Base-by-base conservation (phyloP, 2,329 filamentous ascomycete genomes). In the Colletotrichum sansevieriae region DNA sequence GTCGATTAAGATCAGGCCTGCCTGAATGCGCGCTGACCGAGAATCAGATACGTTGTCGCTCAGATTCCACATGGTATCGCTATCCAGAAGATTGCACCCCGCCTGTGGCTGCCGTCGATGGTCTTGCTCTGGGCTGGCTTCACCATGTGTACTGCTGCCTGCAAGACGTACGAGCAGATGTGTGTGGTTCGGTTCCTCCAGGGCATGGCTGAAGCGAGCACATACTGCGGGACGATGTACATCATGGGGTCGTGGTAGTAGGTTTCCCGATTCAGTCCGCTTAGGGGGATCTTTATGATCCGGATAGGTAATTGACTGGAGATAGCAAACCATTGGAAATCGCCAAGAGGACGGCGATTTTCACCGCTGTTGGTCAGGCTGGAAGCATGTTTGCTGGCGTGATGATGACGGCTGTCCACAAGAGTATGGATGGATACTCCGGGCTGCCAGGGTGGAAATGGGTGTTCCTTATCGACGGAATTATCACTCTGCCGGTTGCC, bases 321-420 rank as follows among this genome's bases (percentile, higher is more conserved):
- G 46, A 15, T 44, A 72, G 71, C 13, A 89, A 83, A 2, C 82
- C 82, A 8, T 79, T 81, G 11, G 89, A 91, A 69, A 82, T 91
- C 0, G 88, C 87, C 1, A 91, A 91, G 73, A 83, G 89, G 2
- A 87, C 83, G 5, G 88, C 87, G 43, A 86, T 91, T 59, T 91
- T 91, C 72, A 89, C 87, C 1, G 82, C 86, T 0, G 87, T 86
- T 12, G 88, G 87, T 1, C 80, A 89, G 2, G 85, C 85, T 0
- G 88, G 88, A 0, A 88, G 84, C 0, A 86, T 89, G 83, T 87
- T 89, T 58, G 83, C 83, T 3, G 87, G 87, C 0, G 86, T 87
- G 56, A 83, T 89, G 70, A 86, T 88, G 74, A 84, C 84, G 0
- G 84, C 83, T 3, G 76, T 76, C 29, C 71, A 75, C 62, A 72